Evolutionary conservation across 495 filamentous ascomycete genomes (phyloP).

Genomic region (Penicillium robsamsonii): DNA sequence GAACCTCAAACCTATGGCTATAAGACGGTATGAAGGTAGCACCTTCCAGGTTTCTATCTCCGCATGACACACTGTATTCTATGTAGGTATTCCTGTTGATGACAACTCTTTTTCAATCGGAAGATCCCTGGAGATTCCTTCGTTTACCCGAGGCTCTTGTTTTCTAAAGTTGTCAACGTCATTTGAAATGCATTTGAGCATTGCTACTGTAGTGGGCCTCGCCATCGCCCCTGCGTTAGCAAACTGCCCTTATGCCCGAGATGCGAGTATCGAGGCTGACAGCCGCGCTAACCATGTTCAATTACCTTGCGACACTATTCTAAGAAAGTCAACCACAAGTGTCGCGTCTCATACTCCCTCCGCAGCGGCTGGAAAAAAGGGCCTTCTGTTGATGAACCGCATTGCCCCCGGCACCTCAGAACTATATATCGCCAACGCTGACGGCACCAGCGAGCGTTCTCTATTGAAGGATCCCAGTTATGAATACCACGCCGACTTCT

Average conservation of each 20-base stretch:
- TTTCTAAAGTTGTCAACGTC: neutral
- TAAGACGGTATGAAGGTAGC: neutral
- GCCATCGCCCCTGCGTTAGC: conserved; percentile 4
- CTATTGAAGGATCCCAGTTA: conserved; percentile 29
- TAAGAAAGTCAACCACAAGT: neutral
- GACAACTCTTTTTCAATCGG: neutral
- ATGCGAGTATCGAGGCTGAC: neutral
- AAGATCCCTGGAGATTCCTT: neutral
- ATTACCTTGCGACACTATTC: neutral
- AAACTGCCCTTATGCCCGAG: neutral
- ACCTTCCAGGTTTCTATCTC: neutral
- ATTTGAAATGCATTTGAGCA: conserved; percentile 4
- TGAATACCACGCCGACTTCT: conserved; percentile 39
- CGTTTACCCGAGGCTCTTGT: neutral
- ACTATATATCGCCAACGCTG: conserved; percentile 33
- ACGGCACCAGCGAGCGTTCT: conserved; percentile 32
- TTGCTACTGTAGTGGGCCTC: conserved; percentile 3
- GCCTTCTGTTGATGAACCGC: conserved; percentile 35
- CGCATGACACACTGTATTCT: neutral
- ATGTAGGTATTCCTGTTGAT: neutral
- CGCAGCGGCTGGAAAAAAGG: conserved; percentile 14
- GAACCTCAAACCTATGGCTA: neutral
- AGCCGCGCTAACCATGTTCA: neutral
- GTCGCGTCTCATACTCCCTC: neutral
- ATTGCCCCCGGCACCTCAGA: conserved; percentile 32